Percentiles rank a stretch among this genome's conserved stretches.
phyloP scores from a whole-genome alignment of 2,329 filamentous ascomycete species.

The Colletotrichum sp. region DNA sequence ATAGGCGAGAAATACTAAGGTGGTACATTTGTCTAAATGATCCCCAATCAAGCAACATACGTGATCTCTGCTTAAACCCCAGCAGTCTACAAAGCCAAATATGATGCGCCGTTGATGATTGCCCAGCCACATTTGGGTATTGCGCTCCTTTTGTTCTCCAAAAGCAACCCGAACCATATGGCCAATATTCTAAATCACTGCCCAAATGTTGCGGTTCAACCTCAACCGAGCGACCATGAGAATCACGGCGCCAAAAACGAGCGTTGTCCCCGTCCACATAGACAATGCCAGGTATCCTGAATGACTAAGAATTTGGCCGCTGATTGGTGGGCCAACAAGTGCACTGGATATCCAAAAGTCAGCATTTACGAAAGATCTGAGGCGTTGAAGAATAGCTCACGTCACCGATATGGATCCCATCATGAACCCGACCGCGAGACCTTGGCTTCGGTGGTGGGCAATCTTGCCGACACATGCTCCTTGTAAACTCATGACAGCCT shows the following conservation, averaged over 20 bases:
- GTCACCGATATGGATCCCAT: constrained; percentile 46
- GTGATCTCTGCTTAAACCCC: rapidly evolving
- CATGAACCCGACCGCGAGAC: constrained; percentile 45
- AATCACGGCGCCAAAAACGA: constrained; percentile 34
- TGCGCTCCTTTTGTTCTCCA: not conserved
- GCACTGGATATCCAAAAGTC: constrained; percentile 27
- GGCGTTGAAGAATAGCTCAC: constrained; percentile 29
- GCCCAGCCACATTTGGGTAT: not conserved
- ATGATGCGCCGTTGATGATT: not conserved
- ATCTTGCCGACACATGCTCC: constrained; percentile 49
- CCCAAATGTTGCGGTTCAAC: not conserved
- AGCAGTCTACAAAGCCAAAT: not conserved
- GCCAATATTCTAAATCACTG: not conserved
- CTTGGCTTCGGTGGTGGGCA: constrained; percentile 39
- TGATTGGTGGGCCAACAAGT: constrained; percentile 46
- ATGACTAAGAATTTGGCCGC: constrained; percentile 39
- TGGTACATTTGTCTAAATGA: not conserved
- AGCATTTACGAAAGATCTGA: not conserved
- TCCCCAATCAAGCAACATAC: not conserved
- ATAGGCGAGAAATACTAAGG: not conserved
- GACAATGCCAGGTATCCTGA: constrained; percentile 46
- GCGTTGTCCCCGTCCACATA: constrained; percentile 37
- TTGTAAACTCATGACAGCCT: constrained; percentile 53
- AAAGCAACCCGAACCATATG: not conserved
- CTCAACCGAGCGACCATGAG: constrained; percentile 23